Conservation (phyloP, 2,329 filamentous ascomycete genomes). For the Chaetoscypha palmicola region DNA sequence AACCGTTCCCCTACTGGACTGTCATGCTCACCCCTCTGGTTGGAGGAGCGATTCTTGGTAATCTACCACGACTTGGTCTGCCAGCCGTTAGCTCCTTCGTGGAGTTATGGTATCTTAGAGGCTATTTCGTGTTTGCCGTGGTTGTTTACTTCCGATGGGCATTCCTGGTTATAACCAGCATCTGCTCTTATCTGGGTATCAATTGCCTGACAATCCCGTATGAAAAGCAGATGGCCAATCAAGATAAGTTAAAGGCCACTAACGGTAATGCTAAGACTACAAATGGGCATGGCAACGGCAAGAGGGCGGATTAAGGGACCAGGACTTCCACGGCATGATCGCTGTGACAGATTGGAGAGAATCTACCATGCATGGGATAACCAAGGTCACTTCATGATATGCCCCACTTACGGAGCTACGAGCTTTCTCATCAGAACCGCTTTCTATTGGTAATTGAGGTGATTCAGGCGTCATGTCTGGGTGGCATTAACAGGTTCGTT, state of each 20-base stretch:
- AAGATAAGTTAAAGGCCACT: slow-evolving; percentile 21
- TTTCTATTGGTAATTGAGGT: too few relatives aligned
- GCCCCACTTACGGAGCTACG: too few relatives aligned
- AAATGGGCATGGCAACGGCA: slow-evolving; percentile 21
- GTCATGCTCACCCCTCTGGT: slow-evolving; percentile 82
- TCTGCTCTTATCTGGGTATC: slow-evolving; percentile 88
- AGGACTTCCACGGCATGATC: too few relatives aligned
- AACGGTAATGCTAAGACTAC: slow-evolving; percentile 19
- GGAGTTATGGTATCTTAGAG: slow-evolving; percentile 77
- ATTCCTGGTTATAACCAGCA: slow-evolving; percentile 79
- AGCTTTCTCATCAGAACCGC: too few relatives aligned
- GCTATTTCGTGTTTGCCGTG: slow-evolving; percentile 74
- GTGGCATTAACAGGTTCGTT: too few relatives aligned
- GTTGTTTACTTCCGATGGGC: slow-evolving; percentile 94
- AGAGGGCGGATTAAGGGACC: slow-evolving; percentile 23
- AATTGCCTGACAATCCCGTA: slow-evolving; percentile 82
- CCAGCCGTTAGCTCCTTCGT: slow-evolving; percentile 54
- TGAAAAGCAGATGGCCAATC: slow-evolving; percentile 38
- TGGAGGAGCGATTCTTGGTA: slow-evolving; percentile 74
- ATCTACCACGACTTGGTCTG: slow-evolving; percentile 72
- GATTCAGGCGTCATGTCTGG: too few relatives aligned
- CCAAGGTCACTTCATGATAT: too few relatives aligned
- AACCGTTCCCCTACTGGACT: slow-evolving; percentile 96
- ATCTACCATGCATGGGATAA: too few relatives aligned
- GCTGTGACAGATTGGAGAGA: too few relatives aligned